Evolutionary conservation across 2,329 filamentous ascomycete species (phyloP).

Genomic region (Ascosphaera aggregata): DNA sequence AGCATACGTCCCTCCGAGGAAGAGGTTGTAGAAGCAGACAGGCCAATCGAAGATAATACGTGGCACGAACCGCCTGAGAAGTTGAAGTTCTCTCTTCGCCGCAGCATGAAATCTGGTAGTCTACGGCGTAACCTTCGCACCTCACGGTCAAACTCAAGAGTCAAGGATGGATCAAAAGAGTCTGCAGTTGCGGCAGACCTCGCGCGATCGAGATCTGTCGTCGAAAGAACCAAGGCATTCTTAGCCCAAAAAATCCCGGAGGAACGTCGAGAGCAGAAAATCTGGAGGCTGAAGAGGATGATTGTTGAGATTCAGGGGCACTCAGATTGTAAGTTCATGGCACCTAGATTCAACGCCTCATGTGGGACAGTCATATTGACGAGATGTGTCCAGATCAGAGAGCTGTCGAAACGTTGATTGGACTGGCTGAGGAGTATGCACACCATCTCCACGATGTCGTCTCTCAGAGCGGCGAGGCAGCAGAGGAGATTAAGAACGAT

Average conservation of each 20-base stretch:
- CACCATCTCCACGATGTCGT: constrained; percentile 45
- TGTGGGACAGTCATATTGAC: constrained; percentile 1
- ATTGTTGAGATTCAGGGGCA: constrained; percentile 90
- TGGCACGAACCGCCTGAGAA: constrained; percentile 79
- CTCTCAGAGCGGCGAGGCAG: constrained; percentile 39
- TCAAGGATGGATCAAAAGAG: constrained; percentile 32
- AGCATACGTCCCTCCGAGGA: constrained; percentile 59
- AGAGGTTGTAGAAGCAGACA: constrained; percentile 50
- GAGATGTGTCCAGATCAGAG: constrained; percentile 35
- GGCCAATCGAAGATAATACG: constrained; percentile 69
- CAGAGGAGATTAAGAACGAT: constrained; percentile 47
- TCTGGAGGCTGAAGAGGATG: constrained; percentile 96
- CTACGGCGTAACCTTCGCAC: no score
- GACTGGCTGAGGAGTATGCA: constrained; percentile 65
- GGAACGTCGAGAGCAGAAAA: constrained; percentile 76
- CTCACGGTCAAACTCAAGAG: no score
- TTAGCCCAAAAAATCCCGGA: constrained; percentile 68
- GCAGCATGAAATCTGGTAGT: constrained; percentile 41
- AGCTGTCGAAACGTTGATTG: constrained; percentile 71
- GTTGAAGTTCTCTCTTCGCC: constrained; percentile 43
- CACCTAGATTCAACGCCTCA: neutral
- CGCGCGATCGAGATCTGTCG: neutral
- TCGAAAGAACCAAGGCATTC: constrained; percentile 40
- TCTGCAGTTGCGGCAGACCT: constrained; percentile 9
- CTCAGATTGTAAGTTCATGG: constrained; percentile 44